Conservation (phyloP, 495 filamentous ascomycete species). For the Penicillium lividum region DNA sequence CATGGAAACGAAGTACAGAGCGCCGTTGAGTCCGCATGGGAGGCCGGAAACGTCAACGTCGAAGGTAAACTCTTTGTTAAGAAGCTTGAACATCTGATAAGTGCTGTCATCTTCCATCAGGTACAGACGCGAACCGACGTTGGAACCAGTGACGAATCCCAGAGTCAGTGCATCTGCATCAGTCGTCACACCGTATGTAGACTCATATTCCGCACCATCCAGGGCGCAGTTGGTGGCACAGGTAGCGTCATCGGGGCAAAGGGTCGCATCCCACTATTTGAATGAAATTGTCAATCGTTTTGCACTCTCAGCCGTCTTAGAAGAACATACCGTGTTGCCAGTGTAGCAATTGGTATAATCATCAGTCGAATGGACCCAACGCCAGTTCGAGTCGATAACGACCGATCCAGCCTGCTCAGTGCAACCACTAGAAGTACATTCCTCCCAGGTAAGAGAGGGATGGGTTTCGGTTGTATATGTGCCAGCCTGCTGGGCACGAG, state of each 20-base stretch:
- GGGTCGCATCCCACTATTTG: constrained; percentile 47
- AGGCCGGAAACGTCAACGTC: constrained; percentile 65
- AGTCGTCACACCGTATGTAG: constrained; percentile 58
- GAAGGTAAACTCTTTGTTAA: constrained; percentile 67
- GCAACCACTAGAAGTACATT: constrained; percentile 56
- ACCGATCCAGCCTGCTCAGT: constrained; percentile 52
- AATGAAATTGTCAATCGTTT: not conserved
- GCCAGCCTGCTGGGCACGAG: constrained; percentile 50
- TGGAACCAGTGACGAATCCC: constrained; percentile 49
- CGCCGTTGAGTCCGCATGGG: constrained; percentile 72
- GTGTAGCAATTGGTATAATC: constrained; percentile 66
- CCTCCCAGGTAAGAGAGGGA: constrained; percentile 57
- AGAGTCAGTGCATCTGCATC: constrained; percentile 54
- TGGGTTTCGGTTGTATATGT: constrained; percentile 55
- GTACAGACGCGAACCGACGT: constrained; percentile 62
- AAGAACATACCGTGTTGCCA: constrained; percentile 37
- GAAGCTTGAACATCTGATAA: constrained; percentile 61
- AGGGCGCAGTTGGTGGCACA: constrained; percentile 62
- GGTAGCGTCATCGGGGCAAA: constrained; percentile 53
- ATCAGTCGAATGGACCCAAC: constrained; percentile 55
- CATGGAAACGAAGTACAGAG: constrained; percentile 70
- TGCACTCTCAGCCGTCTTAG: not conserved
- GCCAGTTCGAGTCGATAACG: constrained; percentile 67
- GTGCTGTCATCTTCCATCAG: constrained; percentile 53
- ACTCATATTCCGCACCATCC: constrained; percentile 60